phyloP scores from a whole-genome alignment of 2,329 filamentous ascomycete genomes.

The Pseudovirgaria hyperparasitica region DNA sequence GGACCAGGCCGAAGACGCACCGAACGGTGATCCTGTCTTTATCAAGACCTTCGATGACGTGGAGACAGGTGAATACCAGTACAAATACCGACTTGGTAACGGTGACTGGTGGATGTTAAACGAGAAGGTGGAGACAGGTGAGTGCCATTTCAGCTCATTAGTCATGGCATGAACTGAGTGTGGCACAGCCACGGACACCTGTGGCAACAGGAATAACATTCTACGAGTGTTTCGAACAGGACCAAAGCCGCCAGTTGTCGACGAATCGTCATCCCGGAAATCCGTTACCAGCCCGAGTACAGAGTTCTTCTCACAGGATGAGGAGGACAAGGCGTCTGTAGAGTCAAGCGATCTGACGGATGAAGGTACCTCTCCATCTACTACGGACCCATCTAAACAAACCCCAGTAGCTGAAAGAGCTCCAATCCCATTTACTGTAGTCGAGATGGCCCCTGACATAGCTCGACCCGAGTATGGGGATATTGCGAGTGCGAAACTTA shows the following conservation, averaged over 20 bases:
- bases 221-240: not conserved
- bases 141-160: slow-evolving; percentile 8
- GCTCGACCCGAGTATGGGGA: slow-evolving; percentile 3
- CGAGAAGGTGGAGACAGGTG: slow-evolving; percentile 48
- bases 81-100: slow-evolving; percentile 58
- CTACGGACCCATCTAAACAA: no score
- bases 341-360: no score
- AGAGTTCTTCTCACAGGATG: no score
- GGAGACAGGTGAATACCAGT: slow-evolving; percentile 51
- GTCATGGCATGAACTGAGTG: slow-evolving; percentile 9
- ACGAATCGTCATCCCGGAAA: no score
- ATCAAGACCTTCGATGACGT: slow-evolving; percentile 42
- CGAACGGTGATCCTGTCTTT: slow-evolving; percentile 45
- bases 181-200: slow-evolving; percentile 34
- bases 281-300: no score
- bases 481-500: slow-evolving; percentile 2
- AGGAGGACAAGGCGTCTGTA: no score
- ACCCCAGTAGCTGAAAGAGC: no score
- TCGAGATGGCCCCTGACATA: slow-evolving; percentile 5
- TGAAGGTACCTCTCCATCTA: no score
- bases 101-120: slow-evolving; percentile 61
- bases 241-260: slow-evolving; percentile 1
- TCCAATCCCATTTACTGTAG: slow-evolving; percentile 5
- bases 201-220: slow-evolving; percentile 42
- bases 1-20: slow-evolving; percentile 34